phyloP scores from a whole-genome alignment of 2,329 filamentous ascomycete genomes.

The Pestalotiopsis sp. region DNA sequence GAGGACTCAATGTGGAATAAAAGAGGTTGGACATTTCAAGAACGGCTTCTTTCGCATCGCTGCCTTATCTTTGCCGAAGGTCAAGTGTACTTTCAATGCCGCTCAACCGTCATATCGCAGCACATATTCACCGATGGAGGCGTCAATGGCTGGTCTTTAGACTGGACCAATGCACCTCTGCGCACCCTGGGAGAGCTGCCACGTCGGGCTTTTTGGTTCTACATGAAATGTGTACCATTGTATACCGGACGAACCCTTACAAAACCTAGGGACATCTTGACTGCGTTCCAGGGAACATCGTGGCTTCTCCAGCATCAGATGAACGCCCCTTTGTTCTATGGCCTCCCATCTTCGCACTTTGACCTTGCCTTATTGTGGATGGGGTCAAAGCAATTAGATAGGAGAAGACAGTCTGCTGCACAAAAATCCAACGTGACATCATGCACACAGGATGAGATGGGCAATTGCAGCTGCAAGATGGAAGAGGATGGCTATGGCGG shows the following conservation, averaged over 20 bases:
- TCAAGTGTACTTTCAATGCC: constrained; percentile 12
- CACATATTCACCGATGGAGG: not conserved
- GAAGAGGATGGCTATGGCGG: not conserved
- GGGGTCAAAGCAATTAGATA: not conserved
- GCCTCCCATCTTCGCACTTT: not conserved
- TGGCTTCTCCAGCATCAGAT: not conserved
- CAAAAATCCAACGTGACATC: not conserved
- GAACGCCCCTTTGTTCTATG: not conserved
- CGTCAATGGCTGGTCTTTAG: not conserved
- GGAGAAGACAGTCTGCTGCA: not conserved
- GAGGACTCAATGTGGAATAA: not conserved
- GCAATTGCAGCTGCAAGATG: not conserved
- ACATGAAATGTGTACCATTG: constrained; percentile 7
- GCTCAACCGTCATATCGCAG: not conserved
- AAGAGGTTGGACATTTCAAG: constrained; percentile 12
- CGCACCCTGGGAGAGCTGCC: not conserved
- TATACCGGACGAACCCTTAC: not conserved
- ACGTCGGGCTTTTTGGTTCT: constrained; percentile 10
- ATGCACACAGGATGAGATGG: not conserved
- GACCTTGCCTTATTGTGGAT: not conserved
- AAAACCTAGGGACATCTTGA: not conserved
- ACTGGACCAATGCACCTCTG: constrained; percentile 9
- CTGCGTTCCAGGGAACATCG: not conserved
- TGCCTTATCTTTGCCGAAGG: constrained; percentile 13
- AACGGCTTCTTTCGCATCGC: not conserved